Conservation (phyloP, 1,284 basidiomycete genomes). For the Kwoniella shivajii region DNA sequence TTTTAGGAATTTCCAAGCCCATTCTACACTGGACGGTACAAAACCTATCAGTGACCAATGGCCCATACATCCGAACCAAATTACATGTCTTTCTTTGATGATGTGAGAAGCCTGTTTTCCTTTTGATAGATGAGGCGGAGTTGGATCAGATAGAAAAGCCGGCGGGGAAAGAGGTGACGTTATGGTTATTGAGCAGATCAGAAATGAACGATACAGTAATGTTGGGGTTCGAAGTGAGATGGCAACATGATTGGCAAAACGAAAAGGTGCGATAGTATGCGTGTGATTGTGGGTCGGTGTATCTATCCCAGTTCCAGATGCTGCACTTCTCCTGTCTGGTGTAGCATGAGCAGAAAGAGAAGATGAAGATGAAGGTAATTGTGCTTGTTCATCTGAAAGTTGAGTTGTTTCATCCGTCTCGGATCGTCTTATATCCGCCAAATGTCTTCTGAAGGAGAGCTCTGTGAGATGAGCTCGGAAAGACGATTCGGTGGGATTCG, state of each 20-base stretch:
- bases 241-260: constrained; percentile 87
- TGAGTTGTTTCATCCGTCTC: constrained; percentile 56
- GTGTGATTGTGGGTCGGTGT: too few species aligned
- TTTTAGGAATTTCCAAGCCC: constrained; percentile 36
- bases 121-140: constrained; percentile 15
- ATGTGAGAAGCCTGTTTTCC: constrained; percentile 20
- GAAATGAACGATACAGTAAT: constrained; percentile 42
- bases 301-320: constrained; percentile 51
- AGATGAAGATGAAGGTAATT: constrained; percentile 5
- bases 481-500: constrained; percentile 87
- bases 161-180: constrained; percentile 53
- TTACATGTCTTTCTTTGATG: constrained; percentile 32
- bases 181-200: constrained; percentile 76
- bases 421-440: constrained; percentile 72
- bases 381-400: constrained; percentile 18
- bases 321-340: constrained; percentile 53
- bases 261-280: constrained; percentile 60
- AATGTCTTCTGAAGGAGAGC: constrained; percentile 89
- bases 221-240: constrained; percentile 91
- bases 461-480: constrained; percentile 94
- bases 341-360: constrained; percentile 43
- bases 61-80: constrained; percentile 46
- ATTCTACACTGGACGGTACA: constrained; percentile 36
- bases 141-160: constrained; percentile 42
- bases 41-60: constrained; percentile 47